phyloP scores from a whole-genome alignment of 163 green algal genomes.

The Chloromonas sp. region DNA sequence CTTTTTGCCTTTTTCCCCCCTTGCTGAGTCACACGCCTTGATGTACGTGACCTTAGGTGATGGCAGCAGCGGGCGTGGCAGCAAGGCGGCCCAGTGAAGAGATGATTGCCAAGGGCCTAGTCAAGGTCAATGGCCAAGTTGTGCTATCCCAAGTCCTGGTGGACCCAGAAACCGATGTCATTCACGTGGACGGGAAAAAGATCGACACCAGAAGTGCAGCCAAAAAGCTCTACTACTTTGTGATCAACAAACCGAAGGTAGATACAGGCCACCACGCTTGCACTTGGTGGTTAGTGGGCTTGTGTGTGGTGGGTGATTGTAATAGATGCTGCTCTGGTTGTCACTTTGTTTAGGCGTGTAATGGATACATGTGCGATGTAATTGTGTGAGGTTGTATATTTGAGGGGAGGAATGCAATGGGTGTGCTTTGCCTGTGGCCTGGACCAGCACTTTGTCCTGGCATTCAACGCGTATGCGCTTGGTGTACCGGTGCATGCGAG shows the following conservation, averaged over 20 bases:
- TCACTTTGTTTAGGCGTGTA: too few species aligned
- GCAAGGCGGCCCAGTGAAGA: constrained; percentile 76
- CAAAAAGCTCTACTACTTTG: constrained; percentile 69
- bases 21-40: too few species aligned
- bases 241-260: constrained; percentile 88
- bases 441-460: too few species aligned
- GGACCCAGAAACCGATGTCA: constrained; percentile 34
- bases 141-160: constrained; percentile 29
- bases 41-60: constrained; percentile 37
- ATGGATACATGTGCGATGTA: too few species aligned
- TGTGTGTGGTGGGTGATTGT: background rate
- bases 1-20: too few species aligned
- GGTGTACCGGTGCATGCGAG: too few species aligned
- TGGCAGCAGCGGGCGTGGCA: constrained; percentile 74
- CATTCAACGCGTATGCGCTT: too few species aligned
- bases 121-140: constrained; percentile 75
- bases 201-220: constrained; percentile 10
- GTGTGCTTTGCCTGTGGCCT: too few species aligned
- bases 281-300: background rate
- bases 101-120: constrained; percentile 63
- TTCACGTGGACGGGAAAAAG: constrained; percentile 27
- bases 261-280: background rate
- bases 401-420: too few species aligned
- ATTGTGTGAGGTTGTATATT: too few species aligned
- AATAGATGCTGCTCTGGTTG: too few species aligned